Evolutionary conservation across 139 green algal species (phyloP).

Genomic region (Coelastrella sp.): DNA sequence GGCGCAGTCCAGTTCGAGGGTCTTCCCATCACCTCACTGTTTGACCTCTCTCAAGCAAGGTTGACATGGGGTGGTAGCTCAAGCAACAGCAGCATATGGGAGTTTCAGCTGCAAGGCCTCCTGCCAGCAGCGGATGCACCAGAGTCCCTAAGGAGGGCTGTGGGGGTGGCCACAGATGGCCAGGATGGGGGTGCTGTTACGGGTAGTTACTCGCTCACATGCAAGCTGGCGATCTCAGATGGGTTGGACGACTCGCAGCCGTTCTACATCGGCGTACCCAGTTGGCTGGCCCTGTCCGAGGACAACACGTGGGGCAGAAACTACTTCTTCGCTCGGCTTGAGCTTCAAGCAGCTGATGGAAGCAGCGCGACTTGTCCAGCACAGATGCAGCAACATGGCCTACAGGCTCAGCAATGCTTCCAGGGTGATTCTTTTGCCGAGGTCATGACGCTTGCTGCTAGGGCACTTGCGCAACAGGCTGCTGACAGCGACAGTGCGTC

Average conservation of each 20-base stretch:
- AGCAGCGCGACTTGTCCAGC: background rate
- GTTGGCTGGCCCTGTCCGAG: conserved; percentile 16
- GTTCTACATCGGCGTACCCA: conserved; percentile 34
- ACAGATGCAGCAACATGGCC: conserved; percentile 4
- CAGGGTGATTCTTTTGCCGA: conserved; percentile 9
- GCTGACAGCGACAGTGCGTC: background rate
- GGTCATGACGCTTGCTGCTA: background rate
- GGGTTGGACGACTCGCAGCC: conserved; percentile 31
- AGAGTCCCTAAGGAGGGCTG: background rate
- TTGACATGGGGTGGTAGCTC: background rate
- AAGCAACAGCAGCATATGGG: background rate
- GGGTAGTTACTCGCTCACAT: background rate
- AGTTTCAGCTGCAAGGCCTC: conserved; percentile 15
- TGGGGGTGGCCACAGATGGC: background rate
- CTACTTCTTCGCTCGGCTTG: conserved; percentile 32
- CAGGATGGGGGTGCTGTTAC: background rate
- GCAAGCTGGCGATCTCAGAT: conserved; percentile 15
- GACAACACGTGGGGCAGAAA: conserved; percentile 4
- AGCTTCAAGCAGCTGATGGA: background rate
- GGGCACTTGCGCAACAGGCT: background rate
- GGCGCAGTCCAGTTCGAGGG: background rate
- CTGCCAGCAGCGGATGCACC: background rate
- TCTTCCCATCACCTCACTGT: background rate
- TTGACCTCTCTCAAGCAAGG: background rate
- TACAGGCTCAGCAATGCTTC: background rate